A percentile compares a stretch with the other conserved stretches of the same genome.
phyloP scores from a whole-genome alignment of 2,329 filamentous ascomycete species.

The Talaromyces verruculosus region DNA sequence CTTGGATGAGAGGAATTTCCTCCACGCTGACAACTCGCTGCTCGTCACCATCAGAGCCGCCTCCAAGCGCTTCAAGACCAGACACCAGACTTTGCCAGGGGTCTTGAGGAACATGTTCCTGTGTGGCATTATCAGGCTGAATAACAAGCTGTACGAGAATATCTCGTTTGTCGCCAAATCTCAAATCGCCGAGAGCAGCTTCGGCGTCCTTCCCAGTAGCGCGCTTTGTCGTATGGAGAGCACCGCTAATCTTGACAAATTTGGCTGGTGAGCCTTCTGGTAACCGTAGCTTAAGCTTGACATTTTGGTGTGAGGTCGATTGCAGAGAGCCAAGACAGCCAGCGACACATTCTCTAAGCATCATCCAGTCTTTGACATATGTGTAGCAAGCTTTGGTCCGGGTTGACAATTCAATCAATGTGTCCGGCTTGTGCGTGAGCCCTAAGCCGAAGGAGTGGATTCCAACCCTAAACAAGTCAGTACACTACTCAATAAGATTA shows the following conservation, averaged over 20 bases:
- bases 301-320: constrained; percentile 95
- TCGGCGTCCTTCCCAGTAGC: constrained; percentile 93
- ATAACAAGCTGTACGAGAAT: constrained; percentile 94
- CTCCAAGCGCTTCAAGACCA: constrained; percentile 87
- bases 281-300: constrained; percentile 88
- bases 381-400: constrained; percentile 96
- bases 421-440: constrained; percentile 96
- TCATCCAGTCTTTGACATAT: constrained; percentile 99
- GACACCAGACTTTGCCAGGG: constrained; percentile 98
- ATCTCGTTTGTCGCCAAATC: constrained; percentile 91
- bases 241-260: constrained; percentile 97
- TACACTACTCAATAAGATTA: not conserved
- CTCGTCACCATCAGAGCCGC: constrained; percentile 81
- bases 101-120: constrained; percentile 86
- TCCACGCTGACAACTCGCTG: constrained; percentile 82
- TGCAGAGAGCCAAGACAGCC: constrained; percentile 91
- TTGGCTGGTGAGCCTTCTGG: constrained; percentile 96
- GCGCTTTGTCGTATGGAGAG: constrained; percentile 92
- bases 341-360: constrained; percentile 93
- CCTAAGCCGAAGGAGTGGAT: constrained; percentile 97
- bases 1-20: constrained; percentile 91
- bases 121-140: constrained; percentile 75
- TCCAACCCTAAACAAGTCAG: constrained; percentile 63
- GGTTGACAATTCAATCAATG: constrained; percentile 95
- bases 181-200: constrained; percentile 83